These are phyloP conservation scores for Coniochaeta hoffmannii DNA, from an alignment of 2,329 filamentous ascomycete genomes.

Conservation along the genomic window DNA sequence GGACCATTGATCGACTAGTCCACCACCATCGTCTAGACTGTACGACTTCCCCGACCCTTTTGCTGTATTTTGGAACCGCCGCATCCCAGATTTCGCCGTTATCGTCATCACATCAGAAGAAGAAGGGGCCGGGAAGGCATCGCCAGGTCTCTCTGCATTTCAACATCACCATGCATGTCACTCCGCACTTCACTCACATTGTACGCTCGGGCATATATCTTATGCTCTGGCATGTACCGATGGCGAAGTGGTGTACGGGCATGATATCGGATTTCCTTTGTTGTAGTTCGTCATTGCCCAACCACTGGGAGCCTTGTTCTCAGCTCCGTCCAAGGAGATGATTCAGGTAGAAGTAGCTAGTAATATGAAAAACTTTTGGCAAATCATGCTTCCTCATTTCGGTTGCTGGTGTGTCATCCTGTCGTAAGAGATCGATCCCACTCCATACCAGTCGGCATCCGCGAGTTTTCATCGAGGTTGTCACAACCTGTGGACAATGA, in stretches of 20 bases:
- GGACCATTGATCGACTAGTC: neutral
- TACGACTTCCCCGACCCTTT: neutral
- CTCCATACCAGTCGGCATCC: too few species aligned
- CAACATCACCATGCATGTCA: neutral
- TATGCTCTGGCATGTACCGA: neutral
- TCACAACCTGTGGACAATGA: too few species aligned
- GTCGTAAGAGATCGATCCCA: too few species aligned
- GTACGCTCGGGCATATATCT: neutral
- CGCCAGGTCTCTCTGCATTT: neutral
- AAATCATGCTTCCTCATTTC: too few species aligned
- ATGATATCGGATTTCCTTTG: neutral
- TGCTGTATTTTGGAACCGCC: neutral
- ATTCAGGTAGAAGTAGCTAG: neutral
- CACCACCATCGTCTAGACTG: neutral
- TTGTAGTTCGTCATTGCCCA: neutral
- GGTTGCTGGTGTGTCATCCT: too few species aligned
- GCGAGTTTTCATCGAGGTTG: too few species aligned
- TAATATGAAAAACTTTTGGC: neutral
- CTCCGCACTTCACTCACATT: constrained; percentile 2
- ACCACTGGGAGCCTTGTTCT: neutral
- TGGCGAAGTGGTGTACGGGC: neutral
- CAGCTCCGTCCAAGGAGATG: neutral
- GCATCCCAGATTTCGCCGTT: neutral
- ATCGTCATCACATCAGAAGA: neutral
- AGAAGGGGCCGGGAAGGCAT: neutral